Percentiles rank a stretch among this genome's conserved stretches.
Conservation (phyloP, 2,329 filamentous ascomycete genomes). For the Cadophora sp. region DNA sequence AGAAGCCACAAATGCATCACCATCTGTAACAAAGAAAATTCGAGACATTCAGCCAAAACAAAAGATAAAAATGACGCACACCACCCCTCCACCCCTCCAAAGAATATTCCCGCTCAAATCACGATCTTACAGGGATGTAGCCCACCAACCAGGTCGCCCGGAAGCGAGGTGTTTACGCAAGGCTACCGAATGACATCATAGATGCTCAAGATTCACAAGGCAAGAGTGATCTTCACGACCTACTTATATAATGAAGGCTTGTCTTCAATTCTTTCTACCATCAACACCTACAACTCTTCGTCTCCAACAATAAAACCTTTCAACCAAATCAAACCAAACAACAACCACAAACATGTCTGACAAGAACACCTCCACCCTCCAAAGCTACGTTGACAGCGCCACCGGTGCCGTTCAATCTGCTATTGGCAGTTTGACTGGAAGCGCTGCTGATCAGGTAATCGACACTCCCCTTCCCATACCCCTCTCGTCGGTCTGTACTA, state of each 20-base stretch:
- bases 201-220: slow-evolving; percentile 17
- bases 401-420: slow-evolving; percentile 75
- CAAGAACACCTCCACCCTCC: slow-evolving; percentile 72
- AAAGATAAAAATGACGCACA: slow-evolving; percentile 11
- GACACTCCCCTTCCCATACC: slow-evolving; percentile 52
- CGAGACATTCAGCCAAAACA: slow-evolving; percentile 11
- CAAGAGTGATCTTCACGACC: slow-evolving; percentile 1
- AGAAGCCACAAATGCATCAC: slow-evolving; percentile 14
- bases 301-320: slow-evolving; percentile 12
- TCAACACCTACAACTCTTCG: slow-evolving; percentile 21
- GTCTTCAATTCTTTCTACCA: neutral
- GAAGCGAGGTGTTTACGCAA: slow-evolving; percentile 9
- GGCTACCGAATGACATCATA: slow-evolving; percentile 18
- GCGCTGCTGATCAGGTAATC: slow-evolving; percentile 64
- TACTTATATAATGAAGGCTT: slow-evolving; percentile 14
- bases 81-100: neutral
- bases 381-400: slow-evolving; percentile 78
- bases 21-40: neutral
- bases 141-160: neutral
- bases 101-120: neutral
- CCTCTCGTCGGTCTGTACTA: neutral
- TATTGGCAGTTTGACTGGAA: slow-evolving; percentile 77
- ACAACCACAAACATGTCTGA: slow-evolving; percentile 52
- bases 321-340: slow-evolving; percentile 23
- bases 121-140: neutral